Conservation (phyloP, 345 rosid species). For the Syzygium aromaticum region DNA sequence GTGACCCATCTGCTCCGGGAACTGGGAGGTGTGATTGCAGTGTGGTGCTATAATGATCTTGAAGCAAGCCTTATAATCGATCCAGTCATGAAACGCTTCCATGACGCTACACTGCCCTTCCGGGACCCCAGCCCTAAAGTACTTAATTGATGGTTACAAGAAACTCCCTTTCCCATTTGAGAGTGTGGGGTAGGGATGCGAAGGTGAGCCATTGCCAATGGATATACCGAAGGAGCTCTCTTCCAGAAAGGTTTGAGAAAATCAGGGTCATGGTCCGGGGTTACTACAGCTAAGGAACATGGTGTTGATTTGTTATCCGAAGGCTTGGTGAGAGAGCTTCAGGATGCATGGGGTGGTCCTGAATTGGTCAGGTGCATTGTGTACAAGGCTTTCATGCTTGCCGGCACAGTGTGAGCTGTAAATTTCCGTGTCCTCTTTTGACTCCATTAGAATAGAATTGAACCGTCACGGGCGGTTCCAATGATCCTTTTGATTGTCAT, state of each 20-base stretch:
- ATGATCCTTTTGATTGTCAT: no score
- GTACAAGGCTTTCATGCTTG: slow-evolving; percentile 53
- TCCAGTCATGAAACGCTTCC: slow-evolving; percentile 23
- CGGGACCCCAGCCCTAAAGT: slow-evolving; percentile 17
- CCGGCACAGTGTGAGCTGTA: slow-evolving; percentile 21
- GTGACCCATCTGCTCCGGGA: slow-evolving; percentile 29
- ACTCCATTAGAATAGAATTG: no score
- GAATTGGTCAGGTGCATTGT: slow-evolving; percentile 26
- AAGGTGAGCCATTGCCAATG: not conserved
- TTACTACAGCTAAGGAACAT: no score
- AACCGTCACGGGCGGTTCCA: no score
- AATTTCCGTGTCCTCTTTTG: no score
- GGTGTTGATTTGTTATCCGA: no score
- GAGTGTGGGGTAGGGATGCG: slow-evolving; percentile 39
- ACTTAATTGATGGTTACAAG: slow-evolving; percentile 25
- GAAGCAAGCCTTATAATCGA: slow-evolving; percentile 28
- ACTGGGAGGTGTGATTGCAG: slow-evolving; percentile 52
- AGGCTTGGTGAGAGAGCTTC: slow-evolving; percentile 25
- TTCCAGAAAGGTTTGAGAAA: no score
- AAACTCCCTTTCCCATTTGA: slow-evolving; percentile 56
- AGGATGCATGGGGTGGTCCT: slow-evolving; percentile 56
- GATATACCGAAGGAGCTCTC: no score
- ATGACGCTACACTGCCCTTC: slow-evolving; percentile 31
- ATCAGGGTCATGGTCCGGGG: no score
- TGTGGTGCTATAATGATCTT: slow-evolving; percentile 23